phyloP scores from a whole-genome alignment of 2,329 filamentous ascomycete genomes.

The Colletotrichum tamarilloi region DNA sequence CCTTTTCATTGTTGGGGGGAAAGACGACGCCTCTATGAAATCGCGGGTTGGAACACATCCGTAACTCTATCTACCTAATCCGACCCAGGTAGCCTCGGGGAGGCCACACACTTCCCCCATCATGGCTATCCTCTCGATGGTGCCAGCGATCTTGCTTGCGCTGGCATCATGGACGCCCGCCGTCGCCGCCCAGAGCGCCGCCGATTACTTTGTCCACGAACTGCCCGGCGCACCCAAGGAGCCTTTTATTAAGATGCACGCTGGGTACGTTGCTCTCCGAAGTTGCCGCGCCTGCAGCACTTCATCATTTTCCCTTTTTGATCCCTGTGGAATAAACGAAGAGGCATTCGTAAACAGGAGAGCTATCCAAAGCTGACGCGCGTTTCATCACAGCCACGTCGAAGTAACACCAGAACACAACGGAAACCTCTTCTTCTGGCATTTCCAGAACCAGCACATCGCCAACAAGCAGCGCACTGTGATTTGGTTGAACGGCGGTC shows the following conservation, averaged over 20 bases:
- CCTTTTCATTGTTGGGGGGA: neutral
- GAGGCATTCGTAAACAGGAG: neutral
- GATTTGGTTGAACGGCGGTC: constrained; percentile 96
- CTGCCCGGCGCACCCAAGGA: constrained; percentile 84
- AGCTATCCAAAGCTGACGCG: constrained; percentile 39
- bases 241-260: constrained; percentile 94
- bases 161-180: constrained; percentile 54
- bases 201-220: constrained; percentile 89
- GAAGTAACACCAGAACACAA: constrained; percentile 87
- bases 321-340: neutral
- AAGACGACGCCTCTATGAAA: constrained; percentile 21
- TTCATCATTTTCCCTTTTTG: neutral
- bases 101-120: constrained; percentile 33
- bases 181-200: constrained; percentile 51
- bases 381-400: constrained; percentile 75
- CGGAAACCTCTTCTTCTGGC: constrained; percentile 98
- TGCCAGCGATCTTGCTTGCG: constrained; percentile 48
- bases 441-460: constrained; percentile 95
- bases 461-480: constrained; percentile 91
- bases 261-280: constrained; percentile 74
- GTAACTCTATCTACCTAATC: constrained; percentile 17
- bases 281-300: neutral
- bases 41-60: neutral
- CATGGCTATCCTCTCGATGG: constrained; percentile 36
- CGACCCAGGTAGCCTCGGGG: constrained; percentile 29